A percentile compares a stretch with the other conserved stretches of the same genome.
phyloP scores from a whole-genome alignment of 495 filamentous ascomycete species.

The Tuber melanosporum region DNA sequence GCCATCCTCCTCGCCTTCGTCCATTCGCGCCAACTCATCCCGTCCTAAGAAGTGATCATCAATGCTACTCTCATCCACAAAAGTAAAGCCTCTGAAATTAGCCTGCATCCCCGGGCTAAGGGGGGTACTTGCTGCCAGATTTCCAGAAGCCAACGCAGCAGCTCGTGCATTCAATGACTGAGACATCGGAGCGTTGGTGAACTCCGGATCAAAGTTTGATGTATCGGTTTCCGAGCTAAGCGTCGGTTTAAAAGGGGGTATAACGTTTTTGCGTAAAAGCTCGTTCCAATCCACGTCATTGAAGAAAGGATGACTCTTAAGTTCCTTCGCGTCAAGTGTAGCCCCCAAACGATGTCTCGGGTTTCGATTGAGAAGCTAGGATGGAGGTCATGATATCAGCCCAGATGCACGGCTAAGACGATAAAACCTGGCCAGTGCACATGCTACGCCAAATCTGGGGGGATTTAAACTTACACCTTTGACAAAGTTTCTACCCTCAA shows the following conservation, averaged over 20 bases:
- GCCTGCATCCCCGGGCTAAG: conserved; percentile 91
- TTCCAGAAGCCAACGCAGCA: conserved; percentile 65
- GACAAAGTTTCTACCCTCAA: conserved; percentile 93
- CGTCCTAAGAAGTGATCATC: conserved; percentile 74
- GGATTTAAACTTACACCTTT: conserved; percentile 55
- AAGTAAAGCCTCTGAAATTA: conserved; percentile 97
- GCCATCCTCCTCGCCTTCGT: conserved; percentile 62
- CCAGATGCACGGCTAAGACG: neutral
- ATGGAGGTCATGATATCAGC: conserved; percentile 3
- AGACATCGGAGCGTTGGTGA: conserved; percentile 84
- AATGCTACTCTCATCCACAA: conserved; percentile 93
- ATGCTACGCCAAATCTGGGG: neutral
- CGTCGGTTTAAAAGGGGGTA: conserved; percentile 97
- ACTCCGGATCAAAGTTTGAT: conserved; percentile 97
- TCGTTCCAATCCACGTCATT: conserved; percentile 86
- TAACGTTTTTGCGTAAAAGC: conserved; percentile 77
- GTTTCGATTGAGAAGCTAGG: conserved; percentile 77
- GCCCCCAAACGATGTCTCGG: conserved; percentile 92
- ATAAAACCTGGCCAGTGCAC: neutral
- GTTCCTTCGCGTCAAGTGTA: conserved; percentile 82
- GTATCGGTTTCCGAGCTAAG: conserved; percentile 91
- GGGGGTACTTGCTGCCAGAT: conserved; percentile 75
- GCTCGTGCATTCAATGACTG: conserved; percentile 84
- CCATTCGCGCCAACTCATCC: conserved; percentile 58
- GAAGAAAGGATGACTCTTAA: conserved; percentile 93